Base-by-base conservation (phyloP, 306 rosid genomes). In the Casuarina glauca region DNA sequence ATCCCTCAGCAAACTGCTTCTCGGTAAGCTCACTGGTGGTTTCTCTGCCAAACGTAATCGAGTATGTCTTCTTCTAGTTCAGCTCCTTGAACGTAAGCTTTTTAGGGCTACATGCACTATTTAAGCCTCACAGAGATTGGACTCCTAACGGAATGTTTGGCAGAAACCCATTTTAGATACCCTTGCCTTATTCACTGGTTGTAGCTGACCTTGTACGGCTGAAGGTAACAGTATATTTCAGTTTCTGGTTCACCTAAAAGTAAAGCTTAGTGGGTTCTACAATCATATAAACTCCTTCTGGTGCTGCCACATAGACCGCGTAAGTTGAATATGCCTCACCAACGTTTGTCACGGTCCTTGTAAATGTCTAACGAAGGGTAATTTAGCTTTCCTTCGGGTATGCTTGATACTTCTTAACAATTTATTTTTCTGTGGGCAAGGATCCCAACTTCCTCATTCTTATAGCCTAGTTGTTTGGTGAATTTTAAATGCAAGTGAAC, bases 281-380 rank as follows among this genome's bases (percentile, higher is more conserved):
- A 36, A 71, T 84, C 10, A 87, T 26, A 1, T 35, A 55, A 1
- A 84, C 79, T 15, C 71, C 90, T 9, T 13, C 4, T 9, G 90
- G 93, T 10, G 17, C 57, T 0, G 55, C 78, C 77, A 87, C 15
- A 49, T 44, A 51, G 50, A 82, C 10, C 2, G 3, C 7, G 68
- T 87, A 91, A 48, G 82, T 76, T 68, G 90, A 75, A 52, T 79
- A 67, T 12, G 81, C 68, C 0, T 77, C 42, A 20, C 90, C 90
- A 76, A 89, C 87, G 58, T 91, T 86, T 10, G 90, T 89, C 70
- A 87, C 58, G 0, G 85, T 86, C 76, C 90, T 84, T 3, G 84
- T 82, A 74, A 80, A 91, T n/a, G 6, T 13, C 70, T 77, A 89
- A 84, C 1, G 91, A 80, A 1, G 93, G 93, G 58, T 86, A 91